Evolutionary conservation across 768 basidiomycete genomes (phyloP).

Genomic region (Rhodotorula kratochvilovae): DNA sequence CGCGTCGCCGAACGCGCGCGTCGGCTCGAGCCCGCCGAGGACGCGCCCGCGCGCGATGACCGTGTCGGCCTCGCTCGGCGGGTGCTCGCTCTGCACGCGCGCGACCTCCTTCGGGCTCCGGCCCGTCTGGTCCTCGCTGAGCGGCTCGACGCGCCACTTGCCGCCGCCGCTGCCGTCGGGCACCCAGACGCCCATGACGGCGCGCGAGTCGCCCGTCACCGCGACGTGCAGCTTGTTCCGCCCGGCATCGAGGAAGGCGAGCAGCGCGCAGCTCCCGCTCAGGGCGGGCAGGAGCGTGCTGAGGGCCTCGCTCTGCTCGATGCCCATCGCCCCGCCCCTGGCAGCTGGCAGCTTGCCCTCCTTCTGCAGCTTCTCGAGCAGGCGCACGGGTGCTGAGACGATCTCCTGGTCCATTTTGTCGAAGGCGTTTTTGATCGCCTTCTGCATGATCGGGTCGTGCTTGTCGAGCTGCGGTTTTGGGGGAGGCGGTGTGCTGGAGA

Average conservation of each 20-base stretch:
- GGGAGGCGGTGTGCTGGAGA: background rate
- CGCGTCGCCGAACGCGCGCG: constrained; percentile 70
- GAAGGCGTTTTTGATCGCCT: constrained; percentile 73
- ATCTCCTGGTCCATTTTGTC: constrained; percentile 78
- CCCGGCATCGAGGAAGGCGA: constrained; percentile 80
- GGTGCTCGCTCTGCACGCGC: constrained; percentile 83
- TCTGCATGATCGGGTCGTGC: constrained; percentile 58
- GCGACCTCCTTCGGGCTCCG: constrained; percentile 77
- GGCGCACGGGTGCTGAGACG: constrained; percentile 66
- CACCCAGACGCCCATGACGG: constrained; percentile 90
- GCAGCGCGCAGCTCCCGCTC: constrained; percentile 83
- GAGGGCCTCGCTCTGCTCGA: constrained; percentile 53
- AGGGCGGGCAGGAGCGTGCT: constrained; percentile 76
- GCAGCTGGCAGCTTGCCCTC: constrained; percentile 49
- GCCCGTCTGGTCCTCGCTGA: constrained; percentile 94
- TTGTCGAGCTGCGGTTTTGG: constrained; percentile 47
- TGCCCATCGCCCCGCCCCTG: constrained; percentile 58
- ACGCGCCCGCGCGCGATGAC: constrained; percentile 78
- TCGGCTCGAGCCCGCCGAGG: constrained; percentile 80
- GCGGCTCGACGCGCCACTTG: constrained; percentile 84
- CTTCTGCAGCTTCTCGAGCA: constrained; percentile 57
- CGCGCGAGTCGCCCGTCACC: constrained; percentile 86
- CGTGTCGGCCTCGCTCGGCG: constrained; percentile 63
- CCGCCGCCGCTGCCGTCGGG: constrained; percentile 55
- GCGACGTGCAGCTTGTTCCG: constrained; percentile 81